These are phyloP conservation scores for Mercurialis annua DNA, from an alignment of 345 rosid species.

Conservation along the genomic window DNA sequence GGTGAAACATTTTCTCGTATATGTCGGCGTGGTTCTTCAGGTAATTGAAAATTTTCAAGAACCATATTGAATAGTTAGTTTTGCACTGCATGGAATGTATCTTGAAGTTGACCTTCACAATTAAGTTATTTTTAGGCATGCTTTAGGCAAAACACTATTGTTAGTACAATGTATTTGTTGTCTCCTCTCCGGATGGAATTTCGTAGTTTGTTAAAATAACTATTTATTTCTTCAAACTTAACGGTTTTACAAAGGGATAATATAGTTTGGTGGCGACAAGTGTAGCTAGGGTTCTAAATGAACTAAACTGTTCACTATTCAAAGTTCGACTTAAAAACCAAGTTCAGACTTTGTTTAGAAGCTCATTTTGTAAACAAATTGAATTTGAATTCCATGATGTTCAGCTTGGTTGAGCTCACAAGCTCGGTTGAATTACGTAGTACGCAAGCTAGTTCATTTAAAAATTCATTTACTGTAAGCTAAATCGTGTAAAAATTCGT, in stretches of 20 bases:
- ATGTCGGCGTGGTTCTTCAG: constrained; percentile 92
- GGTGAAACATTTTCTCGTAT: constrained; percentile 79
- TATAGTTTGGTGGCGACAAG: not conserved
- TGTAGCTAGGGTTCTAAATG: no score
- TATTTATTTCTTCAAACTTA: not conserved
- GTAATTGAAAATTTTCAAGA: constrained; percentile 38
- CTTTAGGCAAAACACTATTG: not conserved
- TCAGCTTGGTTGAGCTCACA: no score
- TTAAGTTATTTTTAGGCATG: constrained; percentile 2
- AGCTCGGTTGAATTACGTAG: no score
- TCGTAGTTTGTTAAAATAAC: not conserved
- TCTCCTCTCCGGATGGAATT: not conserved
- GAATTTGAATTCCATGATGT: no score
- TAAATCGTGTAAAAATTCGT: no score
- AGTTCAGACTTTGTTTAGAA: no score
- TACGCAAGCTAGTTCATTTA: no score
- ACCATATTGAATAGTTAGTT: not conserved
- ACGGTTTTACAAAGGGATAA: not conserved
- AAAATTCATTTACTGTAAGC: no score
- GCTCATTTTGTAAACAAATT: no score
- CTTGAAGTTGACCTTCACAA: not conserved
- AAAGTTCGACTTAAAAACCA: no score
- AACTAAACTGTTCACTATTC: no score
- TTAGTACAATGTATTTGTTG: not conserved
- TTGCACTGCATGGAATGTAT: constrained; percentile 3